Evolutionary conservation across 768 basidiomycete genomes (phyloP).

Genomic region (Russula vinacea): DNA sequence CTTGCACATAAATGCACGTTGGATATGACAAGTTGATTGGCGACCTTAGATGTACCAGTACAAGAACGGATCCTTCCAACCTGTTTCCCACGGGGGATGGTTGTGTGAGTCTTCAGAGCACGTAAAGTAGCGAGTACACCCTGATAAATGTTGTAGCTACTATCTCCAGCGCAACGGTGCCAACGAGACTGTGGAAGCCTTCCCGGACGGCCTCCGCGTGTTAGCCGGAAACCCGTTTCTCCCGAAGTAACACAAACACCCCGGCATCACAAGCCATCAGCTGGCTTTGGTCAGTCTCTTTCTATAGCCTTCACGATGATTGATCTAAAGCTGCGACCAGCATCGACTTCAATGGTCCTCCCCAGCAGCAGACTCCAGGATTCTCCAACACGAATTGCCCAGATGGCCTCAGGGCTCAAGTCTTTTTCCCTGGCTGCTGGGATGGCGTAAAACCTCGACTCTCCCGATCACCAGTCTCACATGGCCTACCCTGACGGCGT

Average conservation of each 20-base stretch:
- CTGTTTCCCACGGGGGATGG: slow-evolving; percentile 26
- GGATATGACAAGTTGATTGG: slow-evolving; percentile 1
- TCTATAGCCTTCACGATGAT: background rate
- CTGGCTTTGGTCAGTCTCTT: slow-evolving; percentile 31
- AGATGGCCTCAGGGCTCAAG: slow-evolving; percentile 34
- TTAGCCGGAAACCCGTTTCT: slow-evolving; percentile 33
- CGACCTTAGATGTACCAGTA: slow-evolving; percentile 20
- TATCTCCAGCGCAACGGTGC: slow-evolving; percentile 19
- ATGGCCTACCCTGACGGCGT: slow-evolving; percentile 36
- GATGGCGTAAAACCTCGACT: slow-evolving; percentile 42
- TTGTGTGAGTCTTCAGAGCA: slow-evolving; percentile 18
- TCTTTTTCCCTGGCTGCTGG: slow-evolving; percentile 41
- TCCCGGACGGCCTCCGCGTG: slow-evolving; percentile 32
- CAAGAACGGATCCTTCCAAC: slow-evolving; percentile 9
- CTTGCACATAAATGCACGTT: background rate
- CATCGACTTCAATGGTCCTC: slow-evolving; percentile 12
- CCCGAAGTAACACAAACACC: slow-evolving; percentile 32
- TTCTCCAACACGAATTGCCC: slow-evolving; percentile 32
- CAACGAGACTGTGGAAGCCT: slow-evolving; percentile 16
- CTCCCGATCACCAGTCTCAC: slow-evolving; percentile 41
- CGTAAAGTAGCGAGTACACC: background rate
- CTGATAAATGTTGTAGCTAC: slow-evolving; percentile 19
- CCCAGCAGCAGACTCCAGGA: slow-evolving; percentile 19
- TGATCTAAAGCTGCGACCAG: slow-evolving; percentile 4
- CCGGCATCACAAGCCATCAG: slow-evolving; percentile 29